phyloP scores from a whole-genome alignment of 352 stramenopile species.

The Phytophthora palmivora region DNA sequence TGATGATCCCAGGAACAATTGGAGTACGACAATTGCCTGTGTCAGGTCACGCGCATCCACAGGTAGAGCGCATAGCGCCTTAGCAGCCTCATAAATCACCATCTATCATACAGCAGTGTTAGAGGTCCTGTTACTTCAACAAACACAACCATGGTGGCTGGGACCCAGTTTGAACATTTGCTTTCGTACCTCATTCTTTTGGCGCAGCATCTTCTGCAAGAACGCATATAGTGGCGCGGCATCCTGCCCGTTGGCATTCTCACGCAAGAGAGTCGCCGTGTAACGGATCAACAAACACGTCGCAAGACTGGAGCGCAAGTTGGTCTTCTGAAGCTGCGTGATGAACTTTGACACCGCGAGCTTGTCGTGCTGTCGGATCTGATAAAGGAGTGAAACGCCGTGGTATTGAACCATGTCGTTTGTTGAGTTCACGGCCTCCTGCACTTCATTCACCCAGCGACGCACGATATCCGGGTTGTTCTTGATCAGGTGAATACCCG shows the following conservation, averaged over 20 bases:
- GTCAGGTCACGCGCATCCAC: constrained; percentile 96
- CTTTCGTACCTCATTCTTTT: constrained; percentile 91
- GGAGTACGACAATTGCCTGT: constrained; percentile 97
- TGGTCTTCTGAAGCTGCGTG: constrained; percentile 93
- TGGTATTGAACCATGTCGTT: constrained; percentile 99
- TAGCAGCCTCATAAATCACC: constrained; percentile 99
- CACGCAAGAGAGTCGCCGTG: constrained; percentile 91
- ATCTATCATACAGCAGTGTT: constrained; percentile 77
- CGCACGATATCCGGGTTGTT: constrained; percentile 93
- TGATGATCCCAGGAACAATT: constrained; percentile 94
- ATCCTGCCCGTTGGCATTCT: constrained; percentile 88
- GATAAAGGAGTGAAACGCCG: constrained; percentile 97
- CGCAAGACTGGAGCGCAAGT: constrained; percentile 94
- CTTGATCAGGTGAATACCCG: constrained; percentile 95
- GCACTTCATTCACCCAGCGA: constrained; percentile 98
- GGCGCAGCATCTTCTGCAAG: constrained; percentile 96
- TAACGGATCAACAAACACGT: constrained; percentile 98
- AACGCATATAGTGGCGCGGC: constrained; percentile 87
- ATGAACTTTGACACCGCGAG: constrained; percentile 98
- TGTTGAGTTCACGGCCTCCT: constrained; percentile 95
- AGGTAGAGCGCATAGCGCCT: constrained; percentile 95
- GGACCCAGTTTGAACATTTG: background rate
- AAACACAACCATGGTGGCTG: background rate
- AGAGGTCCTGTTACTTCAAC: background rate
- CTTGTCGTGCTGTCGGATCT: constrained; percentile 98